Base-by-base conservation (phyloP, 176 grass and related monocot genomes). In the Microstegium vimineum region DNA sequence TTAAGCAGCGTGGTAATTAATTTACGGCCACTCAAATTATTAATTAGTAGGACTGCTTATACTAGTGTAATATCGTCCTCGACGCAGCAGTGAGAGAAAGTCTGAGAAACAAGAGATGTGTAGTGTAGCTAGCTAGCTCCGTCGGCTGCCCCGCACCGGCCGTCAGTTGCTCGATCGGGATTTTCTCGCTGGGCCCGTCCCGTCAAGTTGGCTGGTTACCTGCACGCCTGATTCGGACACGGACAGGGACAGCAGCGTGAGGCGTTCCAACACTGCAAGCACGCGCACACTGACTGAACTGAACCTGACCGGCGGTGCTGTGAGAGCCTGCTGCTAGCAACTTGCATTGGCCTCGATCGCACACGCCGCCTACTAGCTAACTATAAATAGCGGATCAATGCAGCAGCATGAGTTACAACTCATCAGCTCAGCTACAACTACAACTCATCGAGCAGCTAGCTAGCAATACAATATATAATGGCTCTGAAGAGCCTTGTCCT, bases 301-400 rank as follows among this genome's bases (percentile, higher is more conserved):
- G 70, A 47, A 45, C 18, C 56, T 35, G 80, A 28, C 69, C 68
- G 0, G 20, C 14, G 1, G 3, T 16, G 12, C n/a, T 13, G 10
- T 14, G 10, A 7, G 69, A 71, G 68, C 38, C 12, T 9, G 0
- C n/a, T 12, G 25, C n/a, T 56, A 10, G 73, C 86, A 54, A 82
- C 52, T 78, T 88, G 74, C 84, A 26, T 27, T 42, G 18, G 38
- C n/a, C 36, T 8, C n/a, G n/a, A n/a, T n/a, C 37, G 4, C 27
- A 30, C 27, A 1, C 11, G 4, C 34, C 18, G 49, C 15, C 85
- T 91, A n/a, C n/a, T n/a, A n/a, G n/a, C n/a, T n/a, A n/a, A n/a
- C n/a, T n/a, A 88, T 91, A 91, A 91, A 73, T 88, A 36, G 8
- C 12, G 64, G 51, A 42, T 45, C 42, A 66, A 69, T 81, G 86